Base-by-base conservation (phyloP, 257 asterid genomes). In the Fraxinus americana region DNA sequence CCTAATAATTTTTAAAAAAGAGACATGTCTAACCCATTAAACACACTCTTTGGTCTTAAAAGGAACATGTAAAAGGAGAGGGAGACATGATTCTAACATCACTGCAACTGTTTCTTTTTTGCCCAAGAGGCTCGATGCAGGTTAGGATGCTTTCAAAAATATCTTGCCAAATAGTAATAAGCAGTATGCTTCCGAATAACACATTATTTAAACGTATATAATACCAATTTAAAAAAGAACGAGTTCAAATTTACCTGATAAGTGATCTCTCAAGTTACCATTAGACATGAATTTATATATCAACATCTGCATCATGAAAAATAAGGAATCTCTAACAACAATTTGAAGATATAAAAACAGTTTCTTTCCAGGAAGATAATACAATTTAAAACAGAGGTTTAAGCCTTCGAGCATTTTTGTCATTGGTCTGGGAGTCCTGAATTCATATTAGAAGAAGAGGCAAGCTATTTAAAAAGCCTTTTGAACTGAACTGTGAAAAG, bases 271-370 rank as follows among this genome's bases (percentile, higher is more conserved):
- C 79, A 96, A 82, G 82, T 89, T 93, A 36, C 98, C 98, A 50
- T 93, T 90, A 9, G 96, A 84, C 97, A 96, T 93, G 89, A 88
- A 92, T 77, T 96, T 97, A 65, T 96, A 96, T 67, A 96, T 81
- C 92, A 85, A 76, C 43, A 38, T 38, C 43, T 38, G 43, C 43
- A 38, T 7, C 43, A 38, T 38, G 43, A 38, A 38, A 38, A 50
- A 21, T 57, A 82, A 23, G 78, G 72, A 19, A 45, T 45, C 54
- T 14, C 1, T 45, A 45, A 14, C 4, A 14, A n/a, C n/a, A n/a
- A n/a, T n/a, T n/a, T n/a, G n/a, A n/a, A n/a, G n/a, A n/a, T n/a
- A n/a, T n/a, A n/a, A n/a, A n/a, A n/a, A n/a, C n/a, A n/a, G n/a
- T n/a, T n/a, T n/a, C n/a, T n/a, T n/a, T n/a, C n/a, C n/a, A n/a